Percentiles rank a stretch among this genome's conserved stretches.
These are phyloP conservation scores for Pythium vanterpoolii DNA, from an alignment of 352 stramenopile species.

Conservation along the genomic window DNA sequence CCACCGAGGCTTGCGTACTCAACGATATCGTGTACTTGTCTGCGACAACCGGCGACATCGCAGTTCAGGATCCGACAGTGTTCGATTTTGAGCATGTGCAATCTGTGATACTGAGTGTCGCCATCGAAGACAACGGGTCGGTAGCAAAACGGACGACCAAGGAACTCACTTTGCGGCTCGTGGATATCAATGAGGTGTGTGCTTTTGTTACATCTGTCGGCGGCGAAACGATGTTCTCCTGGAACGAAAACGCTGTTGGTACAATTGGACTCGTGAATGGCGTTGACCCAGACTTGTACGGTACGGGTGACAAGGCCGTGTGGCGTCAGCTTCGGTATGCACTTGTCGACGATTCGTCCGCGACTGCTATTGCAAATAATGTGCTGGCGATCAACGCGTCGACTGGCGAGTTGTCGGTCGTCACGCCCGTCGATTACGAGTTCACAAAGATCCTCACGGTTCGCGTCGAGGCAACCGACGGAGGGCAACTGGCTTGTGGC, in stretches of 20 bases:
- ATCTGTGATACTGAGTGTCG: slow-evolving; percentile 9
- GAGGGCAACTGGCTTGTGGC: slow-evolving; percentile 17
- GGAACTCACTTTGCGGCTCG: slow-evolving; percentile 8
- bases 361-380: background rate
- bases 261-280: slow-evolving; percentile 12
- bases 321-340: slow-evolving; percentile 20
- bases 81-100: slow-evolving; percentile 26
- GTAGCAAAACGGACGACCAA: background rate
- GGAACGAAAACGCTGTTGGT: slow-evolving; percentile 22
- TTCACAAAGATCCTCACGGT: slow-evolving; percentile 1
- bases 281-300: slow-evolving; percentile 20
- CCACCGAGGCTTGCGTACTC: background rate
- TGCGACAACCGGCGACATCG: slow-evolving; percentile 2
- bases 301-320: background rate
- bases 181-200: slow-evolving; percentile 26
- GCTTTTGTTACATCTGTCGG: no score
- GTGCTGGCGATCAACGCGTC: slow-evolving; percentile 15
- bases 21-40: slow-evolving; percentile 17
- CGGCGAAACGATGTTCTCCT: slow-evolving; percentile 3
- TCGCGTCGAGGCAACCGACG: slow-evolving; percentile 20
- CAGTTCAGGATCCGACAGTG: slow-evolving; percentile 7
- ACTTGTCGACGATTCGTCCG: background rate
- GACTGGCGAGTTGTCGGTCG: slow-evolving; percentile 17
- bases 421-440: slow-evolving; percentile 23
- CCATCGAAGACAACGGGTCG: slow-evolving; percentile 23